Percentiles rank a stretch among this genome's conserved stretches.
Evolutionary conservation across 495 filamentous ascomycete genomes (phyloP).

Genomic region (Copromyces sp.): DNA sequence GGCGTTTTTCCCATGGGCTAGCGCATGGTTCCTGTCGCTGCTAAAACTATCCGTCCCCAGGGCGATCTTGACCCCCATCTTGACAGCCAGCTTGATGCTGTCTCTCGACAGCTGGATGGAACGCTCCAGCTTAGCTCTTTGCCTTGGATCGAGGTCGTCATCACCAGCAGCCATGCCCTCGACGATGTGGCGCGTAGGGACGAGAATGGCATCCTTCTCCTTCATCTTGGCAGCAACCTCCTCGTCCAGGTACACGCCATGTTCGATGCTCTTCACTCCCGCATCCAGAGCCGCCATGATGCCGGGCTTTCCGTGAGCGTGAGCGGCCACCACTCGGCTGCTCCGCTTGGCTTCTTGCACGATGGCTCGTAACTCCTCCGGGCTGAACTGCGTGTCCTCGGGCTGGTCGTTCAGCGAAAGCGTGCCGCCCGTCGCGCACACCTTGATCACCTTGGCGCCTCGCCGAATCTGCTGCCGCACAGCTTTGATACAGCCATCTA

Average conservation of each 20-base stretch:
- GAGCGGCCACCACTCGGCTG: constrained; percentile 37
- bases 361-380: constrained; percentile 39
- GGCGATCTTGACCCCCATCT: constrained; percentile 27
- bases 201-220: constrained; percentile 32
- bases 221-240: constrained; percentile 39
- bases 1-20: constrained; percentile 33
- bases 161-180: constrained; percentile 24
- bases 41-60: constrained; percentile 33
- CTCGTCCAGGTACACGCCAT: constrained; percentile 35
- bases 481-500: constrained; percentile 34
- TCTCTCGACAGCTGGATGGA: constrained; percentile 2
- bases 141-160: constrained; percentile 16
- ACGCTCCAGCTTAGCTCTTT: constrained; percentile 31
- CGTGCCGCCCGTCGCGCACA: constrained; percentile 40
- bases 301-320: constrained; percentile 41
- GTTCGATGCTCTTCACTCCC: constrained; percentile 38
- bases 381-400: constrained; percentile 36
- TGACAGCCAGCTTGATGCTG: constrained; percentile 30
- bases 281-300: constrained; percentile 39
- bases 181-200: constrained; percentile 35
- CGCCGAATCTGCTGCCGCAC: constrained; percentile 40
- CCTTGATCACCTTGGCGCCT: constrained; percentile 42
- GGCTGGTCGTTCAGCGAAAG: constrained; percentile 36
- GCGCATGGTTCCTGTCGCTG: not conserved
- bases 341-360: constrained; percentile 38